Base-by-base conservation (phyloP, 768 basidiomycete genomes). In the Clitopilus passeckerianus region DNA sequence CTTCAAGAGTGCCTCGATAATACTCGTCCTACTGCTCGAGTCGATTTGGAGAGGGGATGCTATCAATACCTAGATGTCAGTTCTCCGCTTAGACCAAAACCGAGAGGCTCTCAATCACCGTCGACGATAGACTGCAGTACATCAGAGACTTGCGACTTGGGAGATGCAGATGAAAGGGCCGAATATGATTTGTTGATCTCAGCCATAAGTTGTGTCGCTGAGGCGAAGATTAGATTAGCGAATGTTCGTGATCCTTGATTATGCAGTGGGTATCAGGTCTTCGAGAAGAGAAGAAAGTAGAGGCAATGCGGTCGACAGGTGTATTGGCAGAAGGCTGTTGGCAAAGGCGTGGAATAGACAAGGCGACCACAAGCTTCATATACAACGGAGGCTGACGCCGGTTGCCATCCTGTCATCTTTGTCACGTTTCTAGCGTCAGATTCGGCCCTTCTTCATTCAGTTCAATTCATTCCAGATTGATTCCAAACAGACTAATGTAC, bases 1-100 rank as follows among this genome's bases (percentile, higher is more conserved):
- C 56, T 80, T 75, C 18, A 92, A 68, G 33, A 92, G 74, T 9
- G 71, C 65, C 60, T 81, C 80, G 30, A 90, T 77, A 53, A 91
- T 76, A n/a, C 80, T 71, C 41, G 76, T 71, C 56, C 87, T 83
- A 59, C 80, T 72, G 14, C 71, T 61, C 9, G 72, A 70, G 65
- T 82, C 78, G 59, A 87, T 74, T 33, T 77, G 70, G 34, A 80
- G 77, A 6, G 81, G 78, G 7, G 75, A 68, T 9, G 83, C 84
- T 84, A 24, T 35, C 33, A 59, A 27, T 61, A 41, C 30, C 57
- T 34, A 53, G 56, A 41, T 15, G 34, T 54, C 6, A 41, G 54
- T 34, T 56, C 20, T 52, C 58, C 14, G 12, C 14, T n/a, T 15
- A 27, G 12, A 34, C 22, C 27, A 27, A 46, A n/a, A 59, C 37